Conservation (phyloP, 78 protist species). For the Dictyostelium purpureum region DNA sequence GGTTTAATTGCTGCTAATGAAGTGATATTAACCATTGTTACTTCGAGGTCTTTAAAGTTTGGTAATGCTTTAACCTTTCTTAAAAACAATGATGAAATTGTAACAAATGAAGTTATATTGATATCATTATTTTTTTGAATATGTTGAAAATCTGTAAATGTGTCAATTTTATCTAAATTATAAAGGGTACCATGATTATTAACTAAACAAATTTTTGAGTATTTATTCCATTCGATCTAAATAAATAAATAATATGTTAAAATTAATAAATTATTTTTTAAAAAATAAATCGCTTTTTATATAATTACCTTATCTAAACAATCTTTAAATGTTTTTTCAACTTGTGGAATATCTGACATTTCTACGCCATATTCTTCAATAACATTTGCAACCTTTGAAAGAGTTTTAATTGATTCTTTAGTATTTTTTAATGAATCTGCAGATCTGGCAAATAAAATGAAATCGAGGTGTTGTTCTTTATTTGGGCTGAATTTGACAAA, state of each 20-base stretch:
- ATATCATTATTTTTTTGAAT: neutral
- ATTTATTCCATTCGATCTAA: neutral
- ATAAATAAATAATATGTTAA: neutral
- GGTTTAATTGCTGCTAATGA: conserved; percentile 55
- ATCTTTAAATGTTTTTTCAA: neutral
- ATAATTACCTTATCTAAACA: conserved; percentile 17
- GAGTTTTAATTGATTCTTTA: neutral
- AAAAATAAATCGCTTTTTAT: neutral
- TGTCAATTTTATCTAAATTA: neutral
- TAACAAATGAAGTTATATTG: conserved; percentile 38
- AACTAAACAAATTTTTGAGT: neutral
- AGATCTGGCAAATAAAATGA: conserved; percentile 42
- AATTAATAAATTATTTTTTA: neutral
- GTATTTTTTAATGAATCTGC: neutral
- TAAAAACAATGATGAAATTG: conserved; percentile 9
- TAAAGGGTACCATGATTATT: conserved; percentile 22
- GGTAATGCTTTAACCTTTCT: neutral
- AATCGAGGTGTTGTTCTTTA: conserved; percentile 9
- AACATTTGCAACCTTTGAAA: neutral
- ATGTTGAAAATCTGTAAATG: neutral
- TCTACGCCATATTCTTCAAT: neutral
- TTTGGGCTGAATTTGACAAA: neutral
- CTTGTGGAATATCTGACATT: neutral
- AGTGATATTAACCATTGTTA: conserved; percentile 10
- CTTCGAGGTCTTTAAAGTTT: neutral